Base-by-base conservation (phyloP, 2,329 filamentous ascomycete genomes). In the Calonectria pseudoturangicola region DNA sequence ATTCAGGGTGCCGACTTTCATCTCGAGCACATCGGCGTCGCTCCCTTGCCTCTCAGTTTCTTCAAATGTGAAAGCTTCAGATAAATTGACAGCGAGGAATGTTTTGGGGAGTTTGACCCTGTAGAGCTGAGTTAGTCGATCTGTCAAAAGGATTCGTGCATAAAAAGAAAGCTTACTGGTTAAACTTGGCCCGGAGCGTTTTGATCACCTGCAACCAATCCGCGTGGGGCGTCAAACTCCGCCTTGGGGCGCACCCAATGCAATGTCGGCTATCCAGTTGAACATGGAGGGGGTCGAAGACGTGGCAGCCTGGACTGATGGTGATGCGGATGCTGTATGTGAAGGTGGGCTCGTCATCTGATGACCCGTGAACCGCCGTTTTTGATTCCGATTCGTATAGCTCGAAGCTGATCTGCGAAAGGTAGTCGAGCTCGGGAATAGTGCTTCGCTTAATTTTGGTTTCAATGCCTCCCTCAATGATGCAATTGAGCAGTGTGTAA, bases 121-220 rank as follows among this genome's bases (percentile, higher is more conserved):
- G 76, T 39, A 76, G n/a, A 72, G 69, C 39, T 51, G 56, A 39
- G 70, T 81, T 64, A 82, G 75, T 66, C 47, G 45, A 69, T 39
- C 39, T 45, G 43, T 67, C 71, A 68, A 69, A 47, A 62, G 13
- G 28, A 71, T 73, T 73, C 71, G 70, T 28, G 45, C 58, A 45
- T 68, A 8, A 70, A 50, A 66, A 47, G 62, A 28, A 60, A 71
- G 88, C 93, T 86, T 89, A 96, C 94, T 95, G 95, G 81, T 98
- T 94, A 82, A 99, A 98, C 81, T 98, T 98, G 63, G 94, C 96
- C 76, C 96, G 92, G 75, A 99, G 87, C 2, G 96, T 98, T 85
- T 98, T 96, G 77, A 99, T 94, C n/a, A 99, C 94, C 79, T 96
- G 92, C 85, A 97, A 96, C 96, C 97, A 99, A 83, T 99, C 95